Conservation (phyloP, 2,329 filamentous ascomycete species). For the Sarocladiaceae sp. region DNA sequence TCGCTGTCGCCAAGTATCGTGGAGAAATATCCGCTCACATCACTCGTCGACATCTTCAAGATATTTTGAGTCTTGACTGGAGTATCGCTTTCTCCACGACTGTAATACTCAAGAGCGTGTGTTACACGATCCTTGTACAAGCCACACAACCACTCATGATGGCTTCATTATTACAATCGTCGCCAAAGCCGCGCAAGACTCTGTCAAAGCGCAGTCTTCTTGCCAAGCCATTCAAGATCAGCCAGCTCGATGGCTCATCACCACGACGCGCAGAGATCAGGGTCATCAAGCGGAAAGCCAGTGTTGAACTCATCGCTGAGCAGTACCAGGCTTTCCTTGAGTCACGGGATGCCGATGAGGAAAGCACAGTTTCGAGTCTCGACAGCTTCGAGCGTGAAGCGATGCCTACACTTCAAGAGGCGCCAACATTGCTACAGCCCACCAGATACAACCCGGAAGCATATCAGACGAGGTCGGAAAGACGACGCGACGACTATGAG, state of each 20-base stretch:
- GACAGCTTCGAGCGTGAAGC: not conserved
- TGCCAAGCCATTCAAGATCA: conserved; percentile 40
- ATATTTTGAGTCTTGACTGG: too few species aligned
- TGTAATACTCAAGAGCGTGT: too few species aligned
- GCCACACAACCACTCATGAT: not conserved
- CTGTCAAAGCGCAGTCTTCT: conserved; percentile 23
- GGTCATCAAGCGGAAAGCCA: conserved; percentile 24
- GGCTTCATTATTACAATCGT: not conserved
- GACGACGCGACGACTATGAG: not conserved
- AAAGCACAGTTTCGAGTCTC: not conserved
- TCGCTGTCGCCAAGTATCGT: not conserved
- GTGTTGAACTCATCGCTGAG: conserved; percentile 40
- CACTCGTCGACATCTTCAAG: too few species aligned
- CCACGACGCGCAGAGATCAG: conserved; percentile 8
- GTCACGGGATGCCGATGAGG: conserved; percentile 3
- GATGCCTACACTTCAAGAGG: not conserved
- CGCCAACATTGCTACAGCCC: not conserved
- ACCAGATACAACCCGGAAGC: not conserved
- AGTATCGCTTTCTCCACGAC: not conserved
- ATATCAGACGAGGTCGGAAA: not conserved
- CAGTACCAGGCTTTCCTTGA: conserved; percentile 41
- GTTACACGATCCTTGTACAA: not conserved
- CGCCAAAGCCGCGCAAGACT: conserved; percentile 1
- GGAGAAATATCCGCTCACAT: too few species aligned
- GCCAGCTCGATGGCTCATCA: conserved; percentile 33